Base-by-base conservation (phyloP, 1,284 basidiomycete species). In the Peniophora sp. region DNA sequence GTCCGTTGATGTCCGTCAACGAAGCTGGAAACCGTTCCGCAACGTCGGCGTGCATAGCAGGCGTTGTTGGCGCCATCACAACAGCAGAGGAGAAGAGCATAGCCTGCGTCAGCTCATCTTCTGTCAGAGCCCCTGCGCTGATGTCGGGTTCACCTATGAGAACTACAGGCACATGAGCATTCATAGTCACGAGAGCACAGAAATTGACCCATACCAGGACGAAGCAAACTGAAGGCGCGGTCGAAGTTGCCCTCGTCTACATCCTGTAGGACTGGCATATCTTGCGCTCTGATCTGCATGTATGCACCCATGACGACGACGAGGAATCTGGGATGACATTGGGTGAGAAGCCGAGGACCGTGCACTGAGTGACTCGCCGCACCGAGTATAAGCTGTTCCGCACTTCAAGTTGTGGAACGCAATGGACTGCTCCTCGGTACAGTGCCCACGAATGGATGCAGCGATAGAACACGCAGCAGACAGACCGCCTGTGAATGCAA, bases 191-290 rank as follows among this genome's bases (percentile, higher is more conserved):
- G 22, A 18, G 43, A 45, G n/a, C 6, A 24, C n/a, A n/a, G n/a
- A 24, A 41, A 24, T 6, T 3, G 43, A 8, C 32, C 36, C 62
- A 15, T 58, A 76, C 75, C 67, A 17, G 75, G 75, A 12, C 75
- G 62, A 50, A 79, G 64, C 49, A 73, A 58, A 5, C 71, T 65
- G 52, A 79, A 78, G 0, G 75, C 76, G 3, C 65, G 63, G 53
- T 78, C 76, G 52, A 77, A 79, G 54, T 78, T 76, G 56, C 74
- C 70, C 51, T 73, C 70, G 47, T 74, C 60, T 3, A 75, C 60
- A 47, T 77, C 75, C 14, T 68, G 60, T 18, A 79, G 60, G 3
- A 78, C 67, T 11, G 70, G 64, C 3, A 60, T 57, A 1, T 62
- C 59, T 57, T 78, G 75, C 3, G 67, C 58, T 5, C 64, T 67